Percentiles rank a stretch among this genome's conserved stretches.
phyloP scores from a whole-genome alignment of 768 basidiomycete genomes.

The button mushroom (Agaricus bisporus) region DNA sequence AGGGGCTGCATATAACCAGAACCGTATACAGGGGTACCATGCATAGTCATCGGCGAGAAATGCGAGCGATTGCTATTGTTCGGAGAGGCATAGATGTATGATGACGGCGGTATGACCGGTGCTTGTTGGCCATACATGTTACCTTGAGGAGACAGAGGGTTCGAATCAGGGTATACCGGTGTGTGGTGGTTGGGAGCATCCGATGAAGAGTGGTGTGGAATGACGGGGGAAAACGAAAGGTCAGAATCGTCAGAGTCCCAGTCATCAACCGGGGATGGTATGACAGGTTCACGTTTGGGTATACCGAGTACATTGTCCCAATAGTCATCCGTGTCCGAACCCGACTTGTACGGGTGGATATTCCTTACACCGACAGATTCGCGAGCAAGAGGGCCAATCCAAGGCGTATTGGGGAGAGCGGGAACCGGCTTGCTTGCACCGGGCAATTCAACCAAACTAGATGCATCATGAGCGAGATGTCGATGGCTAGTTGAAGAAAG shows the following conservation, averaged over 20 bases:
- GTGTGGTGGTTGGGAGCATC: not conserved
- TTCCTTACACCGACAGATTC: constrained; percentile 18
- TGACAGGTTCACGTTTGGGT: not conserved
- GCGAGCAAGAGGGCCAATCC: constrained; percentile 35
- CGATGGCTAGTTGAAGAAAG: not conserved
- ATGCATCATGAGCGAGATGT: not conserved
- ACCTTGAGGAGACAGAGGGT: not conserved
- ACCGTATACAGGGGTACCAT: not conserved
- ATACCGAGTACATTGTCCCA: constrained; percentile 23
- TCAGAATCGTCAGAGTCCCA: not conserved
- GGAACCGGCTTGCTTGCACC: constrained; percentile 15
- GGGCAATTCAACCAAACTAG: constrained; percentile 23
- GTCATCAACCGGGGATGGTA: not conserved
- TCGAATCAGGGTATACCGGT: not conserved
- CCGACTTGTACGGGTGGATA: constrained; percentile 14
- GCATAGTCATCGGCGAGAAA: not conserved
- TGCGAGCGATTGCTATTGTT: not conserved
- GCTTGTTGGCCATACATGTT: not conserved
- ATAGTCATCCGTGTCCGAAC: constrained; percentile 21
- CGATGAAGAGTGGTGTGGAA: not conserved
- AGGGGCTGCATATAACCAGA: not conserved
- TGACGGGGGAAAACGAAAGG: not conserved
- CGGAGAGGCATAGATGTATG: not conserved
- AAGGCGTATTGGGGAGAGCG: constrained; percentile 26
- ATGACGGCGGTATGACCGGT: not conserved